A percentile compares a stretch with the other conserved stretches of the same genome.
These are phyloP conservation scores for Amanita rimosa DNA, from an alignment of 768 basidiomycete genomes.

Conservation along the genomic window DNA sequence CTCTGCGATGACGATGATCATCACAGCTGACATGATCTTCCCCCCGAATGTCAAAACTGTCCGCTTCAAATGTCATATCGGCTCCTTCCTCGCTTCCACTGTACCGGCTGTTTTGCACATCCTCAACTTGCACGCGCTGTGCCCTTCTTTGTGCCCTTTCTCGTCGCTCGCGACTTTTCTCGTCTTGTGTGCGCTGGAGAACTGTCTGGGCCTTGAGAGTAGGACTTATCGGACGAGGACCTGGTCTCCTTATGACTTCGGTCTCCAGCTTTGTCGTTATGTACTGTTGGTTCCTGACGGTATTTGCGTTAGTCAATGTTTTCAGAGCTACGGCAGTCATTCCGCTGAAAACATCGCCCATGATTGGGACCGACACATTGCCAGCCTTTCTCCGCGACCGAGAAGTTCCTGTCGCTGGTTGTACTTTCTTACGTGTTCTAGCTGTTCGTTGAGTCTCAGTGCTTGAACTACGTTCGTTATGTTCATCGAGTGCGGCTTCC, in stretches of 20 bases:
- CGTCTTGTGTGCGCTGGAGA: constrained; percentile 56
- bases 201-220: constrained; percentile 62
- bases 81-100: constrained; percentile 13
- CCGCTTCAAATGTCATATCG: neutral
- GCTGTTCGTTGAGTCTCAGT: constrained; percentile 32
- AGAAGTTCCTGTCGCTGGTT: constrained; percentile 19
- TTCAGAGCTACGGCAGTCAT: constrained; percentile 63
- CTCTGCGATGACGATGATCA: constrained; percentile 36
- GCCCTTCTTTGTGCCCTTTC: constrained; percentile 54
- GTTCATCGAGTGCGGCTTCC: neutral
- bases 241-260: constrained; percentile 59
- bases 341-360: constrained; percentile 39
- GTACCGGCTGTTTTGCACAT: constrained; percentile 19
- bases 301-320: constrained; percentile 63
- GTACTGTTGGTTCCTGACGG: constrained; percentile 60
- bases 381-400: constrained; percentile 33
- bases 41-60: constrained; percentile 13
- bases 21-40: constrained; percentile 10
- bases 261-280: constrained; percentile 50
- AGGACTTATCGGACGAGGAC: constrained; percentile 68
- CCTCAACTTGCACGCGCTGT: constrained; percentile 32
- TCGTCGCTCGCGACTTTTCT: constrained; percentile 37
- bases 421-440: constrained; percentile 31
- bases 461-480: neutral
- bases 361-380: constrained; percentile 18